These are phyloP conservation scores for Aspergillus novofumigatus DNA, from an alignment of 2,329 filamentous ascomycete genomes.

Conservation along the genomic window DNA sequence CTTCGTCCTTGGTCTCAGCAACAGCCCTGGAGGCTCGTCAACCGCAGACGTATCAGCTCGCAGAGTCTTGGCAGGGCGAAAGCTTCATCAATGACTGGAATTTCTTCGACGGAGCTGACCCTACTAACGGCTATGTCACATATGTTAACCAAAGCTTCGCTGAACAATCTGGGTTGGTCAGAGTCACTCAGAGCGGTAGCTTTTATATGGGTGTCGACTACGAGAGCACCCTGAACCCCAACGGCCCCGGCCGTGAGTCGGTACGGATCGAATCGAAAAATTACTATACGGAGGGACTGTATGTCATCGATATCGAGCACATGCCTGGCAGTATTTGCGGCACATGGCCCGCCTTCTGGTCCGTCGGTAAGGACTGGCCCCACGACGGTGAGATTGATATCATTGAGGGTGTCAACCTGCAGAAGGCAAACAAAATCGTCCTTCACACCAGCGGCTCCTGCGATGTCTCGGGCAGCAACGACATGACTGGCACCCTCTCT, in stretches of 20 bases:
- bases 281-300: slow-evolving; percentile 43
- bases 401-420: slow-evolving; percentile 49
- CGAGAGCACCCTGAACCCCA: slow-evolving; percentile 30
- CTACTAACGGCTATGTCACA: slow-evolving; percentile 49
- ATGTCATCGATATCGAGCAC: slow-evolving; percentile 47
- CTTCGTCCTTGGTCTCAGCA: slow-evolving; percentile 25
- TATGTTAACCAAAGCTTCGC: slow-evolving; percentile 43
- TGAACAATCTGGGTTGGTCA: slow-evolving; percentile 32
- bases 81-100: slow-evolving; percentile 49
- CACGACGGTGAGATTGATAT: slow-evolving; percentile 48
- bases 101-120: slow-evolving; percentile 46
- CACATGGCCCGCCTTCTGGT: slow-evolving; percentile 51
- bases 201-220: slow-evolving; percentile 46
- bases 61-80: slow-evolving; percentile 42
- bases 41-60: slow-evolving; percentile 33
- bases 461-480: slow-evolving; percentile 36
- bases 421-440: slow-evolving; percentile 43
- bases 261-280: slow-evolving; percentile 45
- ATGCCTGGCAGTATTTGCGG: slow-evolving; percentile 47
- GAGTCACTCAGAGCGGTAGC: slow-evolving; percentile 29
- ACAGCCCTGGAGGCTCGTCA: slow-evolving; percentile 7
- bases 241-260: slow-evolving; percentile 39
- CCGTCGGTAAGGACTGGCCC: slow-evolving; percentile 41
- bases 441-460: slow-evolving; percentile 47
- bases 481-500: slow-evolving; percentile 48